These are phyloP conservation scores for Pyrrhoderma noxium DNA, from an alignment of 1,284 basidiomycete species.

Conservation along the genomic window DNA sequence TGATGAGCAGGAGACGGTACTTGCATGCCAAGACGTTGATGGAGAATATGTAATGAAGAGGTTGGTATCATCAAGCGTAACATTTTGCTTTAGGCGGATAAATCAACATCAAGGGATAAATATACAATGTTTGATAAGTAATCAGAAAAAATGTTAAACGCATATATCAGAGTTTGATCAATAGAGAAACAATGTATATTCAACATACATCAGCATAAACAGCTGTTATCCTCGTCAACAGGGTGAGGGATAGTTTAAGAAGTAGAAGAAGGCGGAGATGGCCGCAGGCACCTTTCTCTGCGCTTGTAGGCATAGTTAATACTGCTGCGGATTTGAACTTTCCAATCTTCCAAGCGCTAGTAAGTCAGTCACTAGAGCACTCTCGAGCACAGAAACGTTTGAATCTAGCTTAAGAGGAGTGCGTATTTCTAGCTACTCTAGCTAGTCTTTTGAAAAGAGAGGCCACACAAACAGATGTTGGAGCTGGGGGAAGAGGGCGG, in stretches of 20 bases:
- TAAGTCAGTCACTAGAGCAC: too few relatives aligned
- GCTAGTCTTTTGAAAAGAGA: not conserved
- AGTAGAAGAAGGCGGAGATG: not conserved
- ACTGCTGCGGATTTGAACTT: too few relatives aligned
- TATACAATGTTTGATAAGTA: too few relatives aligned
- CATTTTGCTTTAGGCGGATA: constrained; percentile 28
- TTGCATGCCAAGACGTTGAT: constrained; percentile 33
- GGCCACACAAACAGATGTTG: not conserved
- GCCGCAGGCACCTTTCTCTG: not conserved
- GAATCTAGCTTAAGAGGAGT: too few relatives aligned
- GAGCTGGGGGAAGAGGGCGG: constrained; percentile 9
- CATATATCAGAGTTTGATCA: too few relatives aligned
- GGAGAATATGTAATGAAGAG: constrained; percentile 37
- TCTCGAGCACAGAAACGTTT: too few relatives aligned
- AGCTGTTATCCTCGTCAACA: not conserved
- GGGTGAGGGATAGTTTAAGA: not conserved
- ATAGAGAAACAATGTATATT: too few relatives aligned
- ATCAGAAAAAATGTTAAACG: too few relatives aligned
- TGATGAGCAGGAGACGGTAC: constrained; percentile 26
- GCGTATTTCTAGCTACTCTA: too few relatives aligned
- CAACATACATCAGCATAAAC: constrained; percentile 3
- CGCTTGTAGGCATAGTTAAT: too few relatives aligned
- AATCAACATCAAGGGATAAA: too few relatives aligned
- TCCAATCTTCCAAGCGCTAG: too few relatives aligned
- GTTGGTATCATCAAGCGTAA: constrained; percentile 40